A percentile compares a stretch with the other conserved stretches of the same genome.
Evolutionary conservation across 2,329 filamentous ascomycete genomes (phyloP).

Genomic region (Annulohypoxylon truncatum): DNA sequence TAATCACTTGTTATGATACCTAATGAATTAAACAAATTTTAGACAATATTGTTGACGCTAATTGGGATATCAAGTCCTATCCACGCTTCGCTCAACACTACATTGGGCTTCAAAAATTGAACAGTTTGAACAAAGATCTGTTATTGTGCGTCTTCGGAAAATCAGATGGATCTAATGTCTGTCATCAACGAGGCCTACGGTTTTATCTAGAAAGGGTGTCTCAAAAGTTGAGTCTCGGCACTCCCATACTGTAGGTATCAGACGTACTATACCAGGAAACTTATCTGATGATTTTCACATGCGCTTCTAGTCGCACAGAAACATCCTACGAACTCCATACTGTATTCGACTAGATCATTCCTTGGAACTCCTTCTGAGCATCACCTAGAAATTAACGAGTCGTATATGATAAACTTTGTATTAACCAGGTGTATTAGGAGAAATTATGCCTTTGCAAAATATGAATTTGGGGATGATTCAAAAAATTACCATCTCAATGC

Average conservation of each 20-base stretch:
- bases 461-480: background rate
- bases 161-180: too few relatives aligned
- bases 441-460: background rate
- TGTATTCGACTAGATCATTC: background rate
- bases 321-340: background rate
- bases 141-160: background rate
- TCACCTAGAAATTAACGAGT: background rate
- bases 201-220: too few relatives aligned
- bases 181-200: too few relatives aligned
- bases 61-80: background rate
- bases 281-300: background rate
- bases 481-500: conserved; percentile 2
- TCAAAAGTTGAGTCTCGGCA: too few relatives aligned
- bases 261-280: too few relatives aligned
- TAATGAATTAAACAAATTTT: conserved; percentile 11
- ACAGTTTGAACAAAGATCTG: background rate
- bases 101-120: background rate
- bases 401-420: background rate
- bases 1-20: conserved; percentile 9
- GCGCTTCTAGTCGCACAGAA: background rate
- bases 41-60: background rate
- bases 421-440: background rate
- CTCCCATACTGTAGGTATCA: too few relatives aligned
- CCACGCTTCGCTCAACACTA: background rate
- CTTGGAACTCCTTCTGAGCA: background rate